Conservation (phyloP, 2,329 filamentous ascomycete species). For the Nannizzia gypsea region DNA sequence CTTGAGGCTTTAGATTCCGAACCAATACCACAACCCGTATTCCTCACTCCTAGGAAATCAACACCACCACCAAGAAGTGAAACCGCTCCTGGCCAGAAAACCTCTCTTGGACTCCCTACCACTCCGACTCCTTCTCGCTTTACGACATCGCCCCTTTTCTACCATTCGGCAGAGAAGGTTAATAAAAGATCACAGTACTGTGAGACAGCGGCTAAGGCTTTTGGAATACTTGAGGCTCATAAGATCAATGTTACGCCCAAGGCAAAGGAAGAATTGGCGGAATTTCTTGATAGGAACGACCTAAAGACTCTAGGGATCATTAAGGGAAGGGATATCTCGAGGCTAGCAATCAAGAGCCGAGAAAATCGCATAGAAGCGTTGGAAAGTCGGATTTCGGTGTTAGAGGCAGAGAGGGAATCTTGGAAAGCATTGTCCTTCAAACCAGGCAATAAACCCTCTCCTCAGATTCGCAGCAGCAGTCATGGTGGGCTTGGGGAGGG, state of each 20-base stretch:
- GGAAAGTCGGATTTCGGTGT: constrained; percentile 49
- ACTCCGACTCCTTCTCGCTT: constrained; percentile 10
- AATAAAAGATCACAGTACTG: constrained; percentile 16
- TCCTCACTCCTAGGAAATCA: not conserved
- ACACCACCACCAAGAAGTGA: not conserved
- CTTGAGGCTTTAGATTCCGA: not conserved
- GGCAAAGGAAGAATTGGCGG: constrained; percentile 27
- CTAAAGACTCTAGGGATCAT: constrained; percentile 49
- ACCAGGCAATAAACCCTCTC: constrained; percentile 17
- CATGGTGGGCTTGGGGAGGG: not conserved
- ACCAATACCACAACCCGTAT: not conserved
- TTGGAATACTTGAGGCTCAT: constrained; percentile 27
- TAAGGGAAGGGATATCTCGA: constrained; percentile 53
- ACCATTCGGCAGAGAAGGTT: not conserved
- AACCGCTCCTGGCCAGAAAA: not conserved
- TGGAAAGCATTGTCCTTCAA: constrained; percentile 36
- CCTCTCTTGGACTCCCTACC: not conserved
- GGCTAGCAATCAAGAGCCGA: constrained; percentile 50
- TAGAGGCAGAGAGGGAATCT: constrained; percentile 47
- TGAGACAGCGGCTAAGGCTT: constrained; percentile 19
- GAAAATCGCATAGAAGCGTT: constrained; percentile 56
- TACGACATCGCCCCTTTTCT: constrained; percentile 19
- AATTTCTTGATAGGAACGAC: constrained; percentile 44
- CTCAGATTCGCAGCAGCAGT: not conserved
- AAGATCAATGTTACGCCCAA: constrained; percentile 23